Evolutionary conservation across 83 land plant species (phyloP).

Genomic region (Thuja plicata): DNA sequence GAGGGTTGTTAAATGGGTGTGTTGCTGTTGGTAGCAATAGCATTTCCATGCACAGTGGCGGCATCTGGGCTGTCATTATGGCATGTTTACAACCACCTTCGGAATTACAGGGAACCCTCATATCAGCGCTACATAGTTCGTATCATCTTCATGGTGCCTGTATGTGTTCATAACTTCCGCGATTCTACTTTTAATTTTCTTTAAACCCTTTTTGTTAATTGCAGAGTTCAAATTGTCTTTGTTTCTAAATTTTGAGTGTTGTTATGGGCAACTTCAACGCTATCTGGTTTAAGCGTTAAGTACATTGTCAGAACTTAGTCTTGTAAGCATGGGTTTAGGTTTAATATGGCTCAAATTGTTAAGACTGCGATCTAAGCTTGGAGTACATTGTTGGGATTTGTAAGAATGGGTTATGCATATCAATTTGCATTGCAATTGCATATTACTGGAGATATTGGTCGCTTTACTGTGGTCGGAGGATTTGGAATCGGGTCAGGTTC

Average conservation of each 20-base stretch:
- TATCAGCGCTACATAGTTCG: constrained; percentile 58
- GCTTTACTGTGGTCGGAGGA: too few species aligned
- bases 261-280: background rate
- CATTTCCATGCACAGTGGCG: constrained; percentile 22
- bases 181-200: background rate
- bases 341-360: background rate
- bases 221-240: background rate
- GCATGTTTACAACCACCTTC: constrained; percentile 46
- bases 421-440: too few species aligned
- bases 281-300: background rate
- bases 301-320: background rate
- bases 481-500: background rate
- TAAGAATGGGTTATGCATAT: background rate
- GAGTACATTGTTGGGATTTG: background rate
- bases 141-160: constrained; percentile 57
- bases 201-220: background rate
- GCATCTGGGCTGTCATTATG: constrained; percentile 36
- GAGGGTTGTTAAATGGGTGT: constrained; percentile 13
- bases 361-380: background rate
- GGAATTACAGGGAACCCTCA: constrained; percentile 51
- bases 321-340: background rate
- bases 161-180: constrained; percentile 17
- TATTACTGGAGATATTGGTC: too few species aligned
- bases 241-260: background rate
- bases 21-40: constrained; percentile 1